Evolutionary conservation across 2,329 filamentous ascomycete genomes (phyloP).

Genomic region (Trichoderma atrobrunneum): DNA sequence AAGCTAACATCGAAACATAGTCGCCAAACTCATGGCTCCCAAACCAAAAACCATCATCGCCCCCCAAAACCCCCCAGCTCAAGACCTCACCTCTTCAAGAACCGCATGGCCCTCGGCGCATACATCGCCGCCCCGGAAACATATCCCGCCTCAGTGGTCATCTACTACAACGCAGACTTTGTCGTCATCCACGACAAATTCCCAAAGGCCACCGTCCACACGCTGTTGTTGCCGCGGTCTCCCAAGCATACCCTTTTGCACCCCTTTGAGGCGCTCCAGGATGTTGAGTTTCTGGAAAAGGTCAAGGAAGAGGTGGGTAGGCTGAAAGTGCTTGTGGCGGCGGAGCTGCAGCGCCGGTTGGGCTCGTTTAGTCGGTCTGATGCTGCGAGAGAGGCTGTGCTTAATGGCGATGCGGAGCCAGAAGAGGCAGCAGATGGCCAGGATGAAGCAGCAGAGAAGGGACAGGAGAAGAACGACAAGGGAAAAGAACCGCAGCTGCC

Average conservation of each 20-base stretch:
- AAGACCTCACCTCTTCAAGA: slow-evolving; percentile 39
- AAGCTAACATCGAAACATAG: slow-evolving; percentile 22
- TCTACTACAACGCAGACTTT: slow-evolving; percentile 66
- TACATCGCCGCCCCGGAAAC: slow-evolving; percentile 65
- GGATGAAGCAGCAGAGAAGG: slow-evolving; percentile 26
- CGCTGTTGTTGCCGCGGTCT: slow-evolving; percentile 81
- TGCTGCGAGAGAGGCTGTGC: slow-evolving; percentile 60
- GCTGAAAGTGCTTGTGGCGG: slow-evolving; percentile 64
- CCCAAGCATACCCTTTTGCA: slow-evolving; percentile 58
- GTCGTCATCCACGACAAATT: slow-evolving; percentile 79
- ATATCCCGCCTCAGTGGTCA: slow-evolving; percentile 58
- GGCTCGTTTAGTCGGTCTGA: slow-evolving; percentile 64
- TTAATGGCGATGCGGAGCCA: slow-evolving; percentile 54
- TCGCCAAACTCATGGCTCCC: slow-evolving; percentile 38
- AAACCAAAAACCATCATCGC: slow-evolving; percentile 31
- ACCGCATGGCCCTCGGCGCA: slow-evolving; percentile 60
- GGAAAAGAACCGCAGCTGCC: slow-evolving; percentile 49
- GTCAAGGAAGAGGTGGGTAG: slow-evolving; percentile 60
- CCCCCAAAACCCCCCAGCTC: slow-evolving; percentile 21
- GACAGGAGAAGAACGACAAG: not conserved
- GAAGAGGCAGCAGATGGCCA: slow-evolving; percentile 25
- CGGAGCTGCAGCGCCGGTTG: slow-evolving; percentile 69
- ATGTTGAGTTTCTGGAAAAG: slow-evolving; percentile 63
- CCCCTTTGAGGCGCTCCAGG: slow-evolving; percentile 74
- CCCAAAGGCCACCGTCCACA: slow-evolving; percentile 81